A percentile compares a stretch with the other conserved stretches of the same genome.
Conservation (phyloP, 2,329 filamentous ascomycete genomes). For the Xylariaceae sp. region DNA sequence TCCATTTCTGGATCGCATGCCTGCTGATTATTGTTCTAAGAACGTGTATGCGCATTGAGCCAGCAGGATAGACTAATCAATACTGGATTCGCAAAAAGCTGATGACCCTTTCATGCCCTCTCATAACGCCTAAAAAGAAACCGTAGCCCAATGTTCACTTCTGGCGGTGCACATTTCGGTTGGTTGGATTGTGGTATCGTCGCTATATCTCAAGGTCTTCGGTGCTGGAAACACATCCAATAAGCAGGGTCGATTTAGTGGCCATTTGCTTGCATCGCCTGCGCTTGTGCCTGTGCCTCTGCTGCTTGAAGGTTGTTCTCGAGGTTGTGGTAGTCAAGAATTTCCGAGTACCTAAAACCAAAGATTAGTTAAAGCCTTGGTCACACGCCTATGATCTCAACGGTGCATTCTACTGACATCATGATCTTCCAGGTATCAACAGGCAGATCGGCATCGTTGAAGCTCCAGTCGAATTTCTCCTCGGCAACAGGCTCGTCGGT, state of each 20-base stretch:
- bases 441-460: conserved; percentile 95
- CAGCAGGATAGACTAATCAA: not conserved
- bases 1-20: too few relatives aligned
- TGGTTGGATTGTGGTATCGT: conserved; percentile 22
- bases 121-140: conserved; percentile 28
- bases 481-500: conserved; percentile 93
- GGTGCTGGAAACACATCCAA: conserved; percentile 14
- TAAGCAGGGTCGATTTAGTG: conserved; percentile 28
- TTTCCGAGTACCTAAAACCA: conserved; percentile 83
- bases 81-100: conserved; percentile 14
- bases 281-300: conserved; percentile 36
- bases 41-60: not conserved
- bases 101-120: conserved; percentile 23
- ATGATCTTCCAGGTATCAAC: conserved; percentile 99
- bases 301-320: conserved; percentile 49
- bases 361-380: conserved; percentile 15
- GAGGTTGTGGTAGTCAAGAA: conserved; percentile 96
- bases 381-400: conserved; percentile 12
- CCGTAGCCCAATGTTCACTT: conserved; percentile 19
- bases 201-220: conserved; percentile 17
- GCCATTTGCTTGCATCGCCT: conserved; percentile 22
- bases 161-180: conserved; percentile 15
- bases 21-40: not conserved
- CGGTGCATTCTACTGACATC: conserved; percentile 64
- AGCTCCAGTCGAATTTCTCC: conserved; percentile 99